Base-by-base conservation (phyloP, 345 rosid species). In the Eucalyptus marginata region DNA sequence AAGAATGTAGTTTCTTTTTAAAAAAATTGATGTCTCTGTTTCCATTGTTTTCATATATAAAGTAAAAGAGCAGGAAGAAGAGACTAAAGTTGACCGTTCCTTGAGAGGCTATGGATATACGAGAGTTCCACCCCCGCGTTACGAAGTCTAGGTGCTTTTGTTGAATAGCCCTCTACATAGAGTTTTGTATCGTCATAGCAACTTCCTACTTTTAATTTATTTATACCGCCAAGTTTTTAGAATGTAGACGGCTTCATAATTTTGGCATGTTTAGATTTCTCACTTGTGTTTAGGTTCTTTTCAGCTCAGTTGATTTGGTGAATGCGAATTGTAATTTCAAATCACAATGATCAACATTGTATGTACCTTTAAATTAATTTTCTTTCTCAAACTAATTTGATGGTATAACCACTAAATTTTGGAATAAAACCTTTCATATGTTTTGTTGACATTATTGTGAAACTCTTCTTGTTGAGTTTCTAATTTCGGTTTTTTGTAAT, bases 41-140 rank as follows among this genome's bases (percentile, higher is more conserved):
- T 54, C 27, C 11, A 8, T 54, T 54, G 59, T 8, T 54, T 54
- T 54, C 59, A 20, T 54, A 54, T 8, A 54, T 54, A 54, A 54
- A 54, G 59, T 54, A 54, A 54, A 54, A 54, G 59, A 20, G 27
- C 5, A 54, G 5, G 27, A 54, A 54, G 59, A 54, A 54, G 59
- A 54, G 59, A 54, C 59, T 54, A 8, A 3, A 54, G 11, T 54
- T 54, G 59, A 54, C 27, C 27, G 27, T 3, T 54, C 59, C 59
- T 22, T 54, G 59, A 0, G 59, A 54, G 59, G 5, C 59, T 54
- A 0, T 8, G 27, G 27, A 54, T 54, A 18, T 54, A 20, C 25
- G 10, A 3, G 5, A 54, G 59, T 54, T 54, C 0, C 25, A 54
- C 25, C 25, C 24, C 10, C 1, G 10, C 11, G 1, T 54, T 8